Conservation (phyloP, 179 eudicot genomes). For the Monotropa hypopitys region DNA sequence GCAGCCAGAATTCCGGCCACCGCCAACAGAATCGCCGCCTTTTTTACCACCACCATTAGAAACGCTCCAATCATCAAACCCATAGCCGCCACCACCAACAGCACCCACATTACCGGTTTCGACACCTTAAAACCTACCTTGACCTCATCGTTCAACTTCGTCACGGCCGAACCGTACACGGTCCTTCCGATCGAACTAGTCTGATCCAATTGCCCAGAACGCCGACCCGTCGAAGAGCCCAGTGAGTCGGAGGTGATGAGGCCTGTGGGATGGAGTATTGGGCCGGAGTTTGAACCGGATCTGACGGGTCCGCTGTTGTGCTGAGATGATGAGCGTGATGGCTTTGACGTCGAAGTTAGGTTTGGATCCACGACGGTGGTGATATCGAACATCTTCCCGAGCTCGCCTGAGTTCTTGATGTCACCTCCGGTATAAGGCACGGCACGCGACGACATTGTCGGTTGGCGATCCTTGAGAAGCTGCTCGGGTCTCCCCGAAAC, state of each 20-base stretch:
- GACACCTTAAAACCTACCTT: slow-evolving; percentile 34
- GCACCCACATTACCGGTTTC: slow-evolving; percentile 58
- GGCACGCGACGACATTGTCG: slow-evolving; percentile 37
- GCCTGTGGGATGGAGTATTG: slow-evolving; percentile 62
- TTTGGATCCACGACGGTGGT: neutral
- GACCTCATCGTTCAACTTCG: slow-evolving; percentile 36
- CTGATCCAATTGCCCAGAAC: slow-evolving; percentile 38
- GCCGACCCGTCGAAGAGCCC: slow-evolving; percentile 27
- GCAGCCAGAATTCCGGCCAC: slow-evolving; percentile 48
- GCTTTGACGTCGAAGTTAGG: slow-evolving; percentile 4
- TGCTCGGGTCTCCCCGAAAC: slow-evolving; percentile 60
- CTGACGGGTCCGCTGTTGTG: slow-evolving; percentile 56
- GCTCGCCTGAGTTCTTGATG: slow-evolving; percentile 66
- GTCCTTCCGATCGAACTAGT: slow-evolving; percentile 18
- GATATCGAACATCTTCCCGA: slow-evolving; percentile 68
- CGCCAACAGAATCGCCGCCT: slow-evolving; percentile 41
- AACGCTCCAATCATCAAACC: slow-evolving; percentile 70
- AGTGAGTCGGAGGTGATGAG: slow-evolving; percentile 69
- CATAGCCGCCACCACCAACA: slow-evolving; percentile 46
- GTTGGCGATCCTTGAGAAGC: slow-evolving; percentile 29
- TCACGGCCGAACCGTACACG: slow-evolving; percentile 66
- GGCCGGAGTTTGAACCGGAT: slow-evolving; percentile 60
- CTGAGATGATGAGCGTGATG: slow-evolving; percentile 32
- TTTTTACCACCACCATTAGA: slow-evolving; percentile 59
- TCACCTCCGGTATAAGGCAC: slow-evolving; percentile 79